Evolutionary conservation across 2,329 filamentous ascomycete genomes (phyloP).

Genomic region (Ramularia endophylla): DNA sequence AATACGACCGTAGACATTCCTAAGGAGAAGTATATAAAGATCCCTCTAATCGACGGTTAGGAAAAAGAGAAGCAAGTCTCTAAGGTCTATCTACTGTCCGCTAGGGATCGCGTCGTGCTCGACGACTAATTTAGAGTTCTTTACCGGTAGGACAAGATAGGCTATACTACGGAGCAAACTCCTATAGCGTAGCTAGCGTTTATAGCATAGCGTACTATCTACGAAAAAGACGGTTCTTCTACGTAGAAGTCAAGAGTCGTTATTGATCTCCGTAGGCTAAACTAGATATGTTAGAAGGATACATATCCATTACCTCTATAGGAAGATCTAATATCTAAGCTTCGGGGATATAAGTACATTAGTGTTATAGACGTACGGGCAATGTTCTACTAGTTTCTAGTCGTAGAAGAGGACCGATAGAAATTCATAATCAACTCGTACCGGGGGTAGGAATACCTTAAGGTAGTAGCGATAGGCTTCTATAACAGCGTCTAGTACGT

Average conservation of each 20-base stretch:
- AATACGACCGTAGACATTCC: neutral
- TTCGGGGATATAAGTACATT: slow-evolving; percentile 1
- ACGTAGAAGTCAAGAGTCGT: slow-evolving; percentile 1
- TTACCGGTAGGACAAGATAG: slow-evolving; percentile 3
- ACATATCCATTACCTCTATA: neutral
- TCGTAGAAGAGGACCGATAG: neutral
- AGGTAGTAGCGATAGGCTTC: neutral
- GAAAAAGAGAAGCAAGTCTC: neutral
- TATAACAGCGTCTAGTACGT: slow-evolving; percentile 1
- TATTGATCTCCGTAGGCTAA: slow-evolving; percentile 1
- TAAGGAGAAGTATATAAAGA: neutral
- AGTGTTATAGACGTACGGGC: neutral
- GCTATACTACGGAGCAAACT: neutral
- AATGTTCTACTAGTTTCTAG: slow-evolving; percentile 3
- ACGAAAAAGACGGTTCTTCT: neutral
- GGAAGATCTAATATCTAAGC: slow-evolving; percentile 1
- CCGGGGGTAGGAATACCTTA: neutral
- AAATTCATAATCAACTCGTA: slow-evolving; percentile 1
- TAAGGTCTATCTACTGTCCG: neutral
- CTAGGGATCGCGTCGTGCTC: neutral
- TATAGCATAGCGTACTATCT: neutral
- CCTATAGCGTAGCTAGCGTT: neutral
- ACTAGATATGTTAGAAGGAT: slow-evolving; percentile 2
- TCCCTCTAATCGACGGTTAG: neutral
- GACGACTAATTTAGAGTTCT: neutral